These are phyloP conservation scores for Aspergillus alliaceus DNA, from an alignment of 2,329 filamentous ascomycete species.

Conservation along the genomic window DNA sequence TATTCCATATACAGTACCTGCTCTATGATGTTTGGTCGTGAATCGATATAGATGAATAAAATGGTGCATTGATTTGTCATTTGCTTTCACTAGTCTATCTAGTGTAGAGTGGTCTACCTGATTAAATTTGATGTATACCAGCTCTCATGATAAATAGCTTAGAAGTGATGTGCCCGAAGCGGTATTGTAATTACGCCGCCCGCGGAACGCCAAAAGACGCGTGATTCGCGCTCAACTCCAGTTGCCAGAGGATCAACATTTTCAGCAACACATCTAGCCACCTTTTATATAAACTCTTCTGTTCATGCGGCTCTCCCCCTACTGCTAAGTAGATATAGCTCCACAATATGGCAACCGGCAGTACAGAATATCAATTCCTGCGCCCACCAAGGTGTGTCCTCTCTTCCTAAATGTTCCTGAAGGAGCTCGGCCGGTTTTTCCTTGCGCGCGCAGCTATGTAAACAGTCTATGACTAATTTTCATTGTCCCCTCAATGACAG, in stretches of 20 bases:
- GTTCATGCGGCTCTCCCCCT: neutral
- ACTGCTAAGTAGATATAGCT: neutral
- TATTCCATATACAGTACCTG: too few relatives aligned
- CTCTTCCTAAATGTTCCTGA: neutral
- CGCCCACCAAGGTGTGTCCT: conserved; percentile 28
- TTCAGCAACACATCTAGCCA: neutral
- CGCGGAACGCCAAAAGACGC: conserved; percentile 27
- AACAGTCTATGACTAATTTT: neutral
- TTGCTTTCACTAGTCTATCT: too few relatives aligned
- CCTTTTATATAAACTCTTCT: neutral
- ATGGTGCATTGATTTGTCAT: too few relatives aligned
- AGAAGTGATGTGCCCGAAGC: conserved; percentile 19
- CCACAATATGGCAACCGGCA: conserved; percentile 17
- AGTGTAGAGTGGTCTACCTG: too few relatives aligned
- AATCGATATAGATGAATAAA: too few relatives aligned
- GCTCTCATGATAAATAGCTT: too few relatives aligned
- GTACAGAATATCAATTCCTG: conserved; percentile 25
- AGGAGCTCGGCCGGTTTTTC: neutral
- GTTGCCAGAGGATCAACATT: too few relatives aligned
- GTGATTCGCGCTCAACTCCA: conserved; percentile 19
- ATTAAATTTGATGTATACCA: too few relatives aligned
- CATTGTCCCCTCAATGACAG: conserved; percentile 13
- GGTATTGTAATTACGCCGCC: conserved; percentile 19
- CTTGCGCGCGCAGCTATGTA: neutral
- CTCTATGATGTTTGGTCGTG: too few relatives aligned